Base-by-base conservation (phyloP, 257 asterid genomes). In the Solanum arcanum region DNA sequence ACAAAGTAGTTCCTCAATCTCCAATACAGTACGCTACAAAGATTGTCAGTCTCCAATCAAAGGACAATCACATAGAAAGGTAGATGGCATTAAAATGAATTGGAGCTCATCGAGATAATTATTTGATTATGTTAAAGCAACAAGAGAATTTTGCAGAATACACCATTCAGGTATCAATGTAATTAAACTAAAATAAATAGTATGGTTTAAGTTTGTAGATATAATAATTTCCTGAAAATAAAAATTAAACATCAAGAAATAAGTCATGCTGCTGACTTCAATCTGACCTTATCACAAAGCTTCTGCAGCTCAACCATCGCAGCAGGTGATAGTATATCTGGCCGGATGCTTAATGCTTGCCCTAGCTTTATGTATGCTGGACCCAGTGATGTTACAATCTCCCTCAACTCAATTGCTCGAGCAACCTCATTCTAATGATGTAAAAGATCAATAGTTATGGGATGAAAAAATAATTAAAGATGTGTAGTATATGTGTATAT, bases 291-390 rank as follows among this genome's bases (percentile, higher is more conserved):
- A 92, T 97, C 99, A 91, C 99, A 97, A 89, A 97, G 99, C 95
- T 97, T 97, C 90, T 97, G 99, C 86, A 97, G 94, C 88, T 97
- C 99, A 90, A 80, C 86, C 99, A 97, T 97, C 83, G 99, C 99
- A 89, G 87, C 68, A 49, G 99, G 99, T 23, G 99, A 97, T 86
- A 97, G 89, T 88, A 97, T 92, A 89, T 97, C 99, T 64, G 99
- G 99, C 31, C 99, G 96, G 83, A 97, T 97, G 92, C 99, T 97
- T 91, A 97, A 90, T 84, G 99, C 99, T 93, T 97, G 99, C 89
- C 99, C 99, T 85, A 96, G 98, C 92, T 97, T 97, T 88, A 97
- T 97, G 89, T 97, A 97, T 87, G 99, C 99, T 87, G 99, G 99
- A 73, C 99, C 99, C 93, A 97, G 87, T 62, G 99, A 97, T 66